Evolutionary conservation across 1,139 yeast genomes (phyloP).

Genomic region (Geotrichum europaeum): DNA sequence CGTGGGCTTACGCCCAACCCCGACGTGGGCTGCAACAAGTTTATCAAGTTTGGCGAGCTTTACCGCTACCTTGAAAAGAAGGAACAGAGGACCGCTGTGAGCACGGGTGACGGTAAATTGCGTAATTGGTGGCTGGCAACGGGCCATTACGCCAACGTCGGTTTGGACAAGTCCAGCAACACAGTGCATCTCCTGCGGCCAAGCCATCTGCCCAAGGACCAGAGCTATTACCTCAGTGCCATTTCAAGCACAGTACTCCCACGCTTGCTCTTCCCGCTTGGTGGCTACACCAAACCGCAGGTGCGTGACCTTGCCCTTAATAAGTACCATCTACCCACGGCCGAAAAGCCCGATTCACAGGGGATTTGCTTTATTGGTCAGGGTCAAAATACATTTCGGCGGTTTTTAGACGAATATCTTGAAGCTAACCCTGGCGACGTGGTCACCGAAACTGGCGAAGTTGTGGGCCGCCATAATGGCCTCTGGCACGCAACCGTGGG

Average conservation of each 20-base stretch:
- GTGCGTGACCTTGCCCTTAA: slow-evolving; percentile 59
- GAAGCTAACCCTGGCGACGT: slow-evolving; percentile 70
- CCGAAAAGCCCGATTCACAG: slow-evolving; percentile 83
- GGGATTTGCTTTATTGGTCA: slow-evolving; percentile 91
- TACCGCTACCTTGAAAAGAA: slow-evolving; percentile 38
- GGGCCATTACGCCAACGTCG: slow-evolving; percentile 80
- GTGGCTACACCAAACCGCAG: slow-evolving; percentile 67
- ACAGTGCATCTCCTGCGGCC: slow-evolving; percentile 54
- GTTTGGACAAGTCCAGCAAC: slow-evolving; percentile 33
- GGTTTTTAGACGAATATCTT: slow-evolving; percentile 70
- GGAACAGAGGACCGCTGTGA: slow-evolving; percentile 4
- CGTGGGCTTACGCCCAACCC: slow-evolving; percentile 90
- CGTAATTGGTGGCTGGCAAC: slow-evolving; percentile 80
- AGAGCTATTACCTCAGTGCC: slow-evolving; percentile 80
- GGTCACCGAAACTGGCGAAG: slow-evolving; percentile 52
- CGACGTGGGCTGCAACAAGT: slow-evolving; percentile 79
- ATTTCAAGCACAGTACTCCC: slow-evolving; percentile 46
- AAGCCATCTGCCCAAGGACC: slow-evolving; percentile 63
- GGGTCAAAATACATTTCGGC: slow-evolving; percentile 49
- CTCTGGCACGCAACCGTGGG: slow-evolving; percentile 95
- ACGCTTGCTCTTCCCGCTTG: slow-evolving; percentile 68
- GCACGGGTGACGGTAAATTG: too few relatives aligned
- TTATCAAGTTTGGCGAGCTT: slow-evolving; percentile 80
- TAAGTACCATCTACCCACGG: slow-evolving; percentile 49
- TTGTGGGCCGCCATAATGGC: slow-evolving; percentile 81